These are phyloP conservation scores for Trifolium pratense DNA, from an alignment of 306 rosid species.

Conservation along the genomic window DNA sequence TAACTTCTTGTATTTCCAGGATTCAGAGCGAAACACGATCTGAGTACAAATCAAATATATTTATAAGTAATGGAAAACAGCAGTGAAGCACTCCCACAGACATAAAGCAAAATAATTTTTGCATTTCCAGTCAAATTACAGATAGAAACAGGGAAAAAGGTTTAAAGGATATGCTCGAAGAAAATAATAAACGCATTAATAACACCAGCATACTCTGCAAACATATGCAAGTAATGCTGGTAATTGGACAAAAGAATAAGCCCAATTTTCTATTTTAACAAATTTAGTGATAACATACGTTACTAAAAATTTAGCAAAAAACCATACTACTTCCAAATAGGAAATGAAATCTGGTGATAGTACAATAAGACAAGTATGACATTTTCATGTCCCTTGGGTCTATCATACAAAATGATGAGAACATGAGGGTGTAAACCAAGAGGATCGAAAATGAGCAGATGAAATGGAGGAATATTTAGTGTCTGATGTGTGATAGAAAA, in stretches of 20 bases:
- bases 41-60: slow-evolving; percentile 34
- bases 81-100: background rate
- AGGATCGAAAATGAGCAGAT: background rate
- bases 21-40: slow-evolving; percentile 79
- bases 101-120: background rate
- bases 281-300: background rate
- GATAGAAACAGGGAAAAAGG: background rate
- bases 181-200: background rate
- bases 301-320: background rate
- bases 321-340: background rate
- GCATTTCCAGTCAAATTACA: background rate
- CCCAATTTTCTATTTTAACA: background rate
- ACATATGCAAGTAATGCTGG: slow-evolving; percentile 1
- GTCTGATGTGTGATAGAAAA: background rate
- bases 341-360: background rate
- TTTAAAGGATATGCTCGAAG: background rate
- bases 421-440: slow-evolving; percentile 1
- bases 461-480: background rate
- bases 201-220: background rate
- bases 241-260: background rate
- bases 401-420: background rate
- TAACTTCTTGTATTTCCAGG: slow-evolving; percentile 68
- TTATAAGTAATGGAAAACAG: slow-evolving; percentile 12
- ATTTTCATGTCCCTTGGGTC: background rate
- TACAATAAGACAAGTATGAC: background rate